Percentiles rank a stretch among this genome's conserved stretches.
These are phyloP conservation scores for Nemania bipapillata DNA, from an alignment of 2,329 filamentous ascomycete genomes.

Conservation along the genomic window DNA sequence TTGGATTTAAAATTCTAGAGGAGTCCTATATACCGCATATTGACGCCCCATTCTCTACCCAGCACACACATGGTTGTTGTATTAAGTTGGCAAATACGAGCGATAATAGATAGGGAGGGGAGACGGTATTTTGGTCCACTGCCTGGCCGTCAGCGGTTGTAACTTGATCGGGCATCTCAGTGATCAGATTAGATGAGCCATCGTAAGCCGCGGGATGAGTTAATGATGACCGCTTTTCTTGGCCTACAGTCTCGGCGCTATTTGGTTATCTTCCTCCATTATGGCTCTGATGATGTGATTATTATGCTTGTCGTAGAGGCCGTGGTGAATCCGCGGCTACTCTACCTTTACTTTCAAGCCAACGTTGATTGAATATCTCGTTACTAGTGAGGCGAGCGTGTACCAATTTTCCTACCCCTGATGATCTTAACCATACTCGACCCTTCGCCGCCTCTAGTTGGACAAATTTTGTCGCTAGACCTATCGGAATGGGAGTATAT, in stretches of 20 bases:
- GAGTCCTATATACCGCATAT: neutral
- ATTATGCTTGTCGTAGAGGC: conserved; percentile 58
- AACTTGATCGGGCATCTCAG: conserved; percentile 58
- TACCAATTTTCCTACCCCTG: neutral
- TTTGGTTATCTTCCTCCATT: conserved; percentile 59
- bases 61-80: conserved; percentile 55
- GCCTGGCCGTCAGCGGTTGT: conserved; percentile 47
- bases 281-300: conserved; percentile 63
- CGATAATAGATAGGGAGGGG: neutral
- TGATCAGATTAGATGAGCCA: conserved; percentile 58
- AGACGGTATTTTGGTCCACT: neutral
- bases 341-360: conserved; percentile 57
- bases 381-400: neutral
- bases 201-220: conserved; percentile 61
- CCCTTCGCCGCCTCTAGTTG: conserved; percentile 17
- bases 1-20: neutral
- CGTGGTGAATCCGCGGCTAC: conserved; percentile 58
- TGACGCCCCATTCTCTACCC: conserved; percentile 53
- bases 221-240: conserved; percentile 56
- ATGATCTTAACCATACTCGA: neutral
- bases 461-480: no score
- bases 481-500: neutral
- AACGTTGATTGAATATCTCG: conserved; percentile 52
- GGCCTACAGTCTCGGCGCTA: conserved; percentile 56
- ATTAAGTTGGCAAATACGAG: neutral